Evolutionary conservation across 441 rosid genomes (phyloP), one percentile per base, ranked within the genome.

Genomic region (Raphanus hybrid): DNA sequence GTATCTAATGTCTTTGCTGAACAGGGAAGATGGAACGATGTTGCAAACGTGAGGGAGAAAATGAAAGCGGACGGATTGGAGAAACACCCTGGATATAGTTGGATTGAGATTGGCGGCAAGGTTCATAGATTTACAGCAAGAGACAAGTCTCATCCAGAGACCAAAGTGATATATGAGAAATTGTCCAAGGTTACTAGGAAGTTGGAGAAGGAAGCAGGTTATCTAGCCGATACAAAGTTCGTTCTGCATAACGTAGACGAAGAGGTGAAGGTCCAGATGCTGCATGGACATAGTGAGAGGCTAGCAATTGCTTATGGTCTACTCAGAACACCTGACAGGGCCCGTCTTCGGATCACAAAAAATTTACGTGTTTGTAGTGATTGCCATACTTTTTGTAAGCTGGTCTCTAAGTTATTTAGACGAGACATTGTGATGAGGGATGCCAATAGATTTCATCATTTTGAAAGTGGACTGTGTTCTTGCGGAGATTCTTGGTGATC

Each of bases 31-130:
- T 92, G 94, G 97, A 83, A 84, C 65, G 94, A 94, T 73, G 96
- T 85, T 20, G 84, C 82, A 80, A 80, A 61, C 65, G 86, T 92
- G 77, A 89, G 98, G 83, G 81, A 35, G 78, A 86, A 77, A 81
- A 90, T 91, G 93, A 90, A 85, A 83, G 88, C 82, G 72, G 80
- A 64, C 54, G 93, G 99, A 62, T 80, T 95, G 85, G 85, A 81
- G 87, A 95, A 93, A 81, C 84, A 67, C 57, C 94, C 99, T 12
- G 98, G 99, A 73, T 92, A 90, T 80, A 93, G 97, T 81, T 95
- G 95, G 98, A 85, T 90, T 80, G 96, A 91, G 85, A 73, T 90
- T 39, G 84, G 84, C 52, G 88, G 80, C 71, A 84, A 84, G 79
- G 70, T 87, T 71, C 92, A 87, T 80, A 77, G 84, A 8, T 90